Percentiles rank a stretch among this genome's conserved stretches.
These are phyloP conservation scores for Plectosphaerella cucumerina DNA, from an alignment of 2,329 filamentous ascomycete species.

Conservation along the genomic window DNA sequence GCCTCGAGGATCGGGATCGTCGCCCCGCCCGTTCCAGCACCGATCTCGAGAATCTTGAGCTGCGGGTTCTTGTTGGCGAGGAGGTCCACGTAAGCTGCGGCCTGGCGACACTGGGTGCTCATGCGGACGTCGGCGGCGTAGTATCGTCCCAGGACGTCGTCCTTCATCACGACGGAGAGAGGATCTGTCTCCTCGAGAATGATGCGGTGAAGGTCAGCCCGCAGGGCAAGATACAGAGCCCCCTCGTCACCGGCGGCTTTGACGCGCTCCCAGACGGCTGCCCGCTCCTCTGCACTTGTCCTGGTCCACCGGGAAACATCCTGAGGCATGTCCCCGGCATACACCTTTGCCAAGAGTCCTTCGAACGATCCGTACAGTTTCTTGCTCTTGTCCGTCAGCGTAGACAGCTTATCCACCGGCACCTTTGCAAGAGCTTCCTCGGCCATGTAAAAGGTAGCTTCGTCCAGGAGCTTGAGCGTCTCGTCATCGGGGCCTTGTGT, in stretches of 20 bases:
- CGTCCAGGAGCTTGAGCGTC: neutral
- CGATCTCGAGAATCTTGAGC: slow-evolving; percentile 31
- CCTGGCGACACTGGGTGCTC: neutral
- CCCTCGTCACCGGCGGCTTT: neutral
- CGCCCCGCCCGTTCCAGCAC: slow-evolving; percentile 27
- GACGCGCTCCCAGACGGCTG: neutral
- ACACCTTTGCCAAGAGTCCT: neutral
- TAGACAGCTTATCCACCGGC: neutral
- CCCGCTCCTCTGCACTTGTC: neutral
- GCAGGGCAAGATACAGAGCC: neutral
- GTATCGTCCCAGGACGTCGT: neutral
- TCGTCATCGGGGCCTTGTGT: neutral
- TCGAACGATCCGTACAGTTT: neutral
- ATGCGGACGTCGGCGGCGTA: slow-evolving; percentile 1
- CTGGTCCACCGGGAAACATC: neutral
- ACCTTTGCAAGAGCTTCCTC: neutral
- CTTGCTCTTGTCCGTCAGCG: neutral
- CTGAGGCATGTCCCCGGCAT: neutral
- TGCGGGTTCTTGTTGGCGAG: slow-evolving; percentile 24
- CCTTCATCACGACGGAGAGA: neutral
- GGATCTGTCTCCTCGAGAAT: neutral
- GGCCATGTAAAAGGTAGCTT: slow-evolving; percentile 1
- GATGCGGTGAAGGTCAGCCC: neutral
- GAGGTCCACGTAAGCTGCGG: slow-evolving; percentile 14
- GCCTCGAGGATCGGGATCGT: slow-evolving; percentile 19